Evolutionary conservation across 2,329 filamentous ascomycete genomes (phyloP).

Genomic region (Diplodia intermedia): DNA sequence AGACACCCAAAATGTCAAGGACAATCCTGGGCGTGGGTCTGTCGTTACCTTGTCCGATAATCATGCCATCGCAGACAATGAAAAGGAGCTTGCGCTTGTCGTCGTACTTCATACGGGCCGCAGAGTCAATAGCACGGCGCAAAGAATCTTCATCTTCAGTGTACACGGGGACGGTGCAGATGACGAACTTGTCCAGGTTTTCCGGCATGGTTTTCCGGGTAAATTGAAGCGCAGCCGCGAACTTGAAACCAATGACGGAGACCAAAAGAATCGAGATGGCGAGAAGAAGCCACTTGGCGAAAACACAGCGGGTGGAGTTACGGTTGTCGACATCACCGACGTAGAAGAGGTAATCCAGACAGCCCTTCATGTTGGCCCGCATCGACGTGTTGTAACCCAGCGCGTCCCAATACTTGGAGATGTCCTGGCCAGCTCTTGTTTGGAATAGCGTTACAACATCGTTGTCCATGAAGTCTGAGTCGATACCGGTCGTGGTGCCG

Average conservation of each 20-base stretch:
- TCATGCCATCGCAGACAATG: slow-evolving; percentile 97
- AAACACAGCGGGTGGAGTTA: slow-evolving; percentile 82
- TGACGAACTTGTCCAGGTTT: slow-evolving; percentile 97
- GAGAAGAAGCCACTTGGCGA: slow-evolving; percentile 87
- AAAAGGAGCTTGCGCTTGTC: slow-evolving; percentile 97
- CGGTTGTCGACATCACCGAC: slow-evolving; percentile 90
- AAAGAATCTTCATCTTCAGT: slow-evolving; percentile 98
- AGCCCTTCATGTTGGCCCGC: slow-evolving; percentile 75
- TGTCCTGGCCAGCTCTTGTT: slow-evolving; percentile 75
- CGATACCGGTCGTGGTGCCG: slow-evolving; percentile 36
- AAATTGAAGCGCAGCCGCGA: slow-evolving; percentile 94
- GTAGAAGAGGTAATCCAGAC: slow-evolving; percentile 94
- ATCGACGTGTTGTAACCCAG: slow-evolving; percentile 65
- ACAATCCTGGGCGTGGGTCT: slow-evolving; percentile 94
- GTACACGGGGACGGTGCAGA: slow-evolving; percentile 96
- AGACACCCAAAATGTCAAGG: slow-evolving; percentile 93
- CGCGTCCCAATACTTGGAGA: slow-evolving; percentile 82
- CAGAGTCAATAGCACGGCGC: slow-evolving; percentile 94
- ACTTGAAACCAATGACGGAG: slow-evolving; percentile 90
- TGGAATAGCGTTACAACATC: slow-evolving; percentile 79
- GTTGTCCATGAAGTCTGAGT: slow-evolving; percentile 81
- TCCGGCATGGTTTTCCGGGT: slow-evolving; percentile 89
- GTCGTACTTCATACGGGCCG: slow-evolving; percentile 93
- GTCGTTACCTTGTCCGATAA: slow-evolving; percentile 98
- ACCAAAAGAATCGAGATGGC: slow-evolving; percentile 82